Evolutionary conservation across 2,329 filamentous ascomycete species (phyloP).

Genomic region (Bipolaris sorokiniana): DNA sequence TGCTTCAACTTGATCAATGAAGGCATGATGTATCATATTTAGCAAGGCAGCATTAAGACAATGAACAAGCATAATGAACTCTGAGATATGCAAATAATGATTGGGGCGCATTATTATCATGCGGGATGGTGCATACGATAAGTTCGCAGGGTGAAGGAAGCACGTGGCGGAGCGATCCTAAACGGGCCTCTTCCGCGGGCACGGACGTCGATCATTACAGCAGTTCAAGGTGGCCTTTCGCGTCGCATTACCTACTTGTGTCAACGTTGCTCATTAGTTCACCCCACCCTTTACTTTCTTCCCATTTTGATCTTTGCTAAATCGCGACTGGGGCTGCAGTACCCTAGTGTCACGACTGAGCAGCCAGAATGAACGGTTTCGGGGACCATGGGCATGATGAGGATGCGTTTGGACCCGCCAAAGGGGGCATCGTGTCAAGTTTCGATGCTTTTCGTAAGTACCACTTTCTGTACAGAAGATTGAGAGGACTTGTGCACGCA

Average conservation of each 20-base stretch:
- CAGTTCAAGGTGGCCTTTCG: slow-evolving; percentile 48
- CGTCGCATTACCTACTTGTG: slow-evolving; percentile 16
- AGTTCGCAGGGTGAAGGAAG: not conserved
- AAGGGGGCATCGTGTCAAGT: slow-evolving; percentile 66
- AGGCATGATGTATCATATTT: slow-evolving; percentile 1
- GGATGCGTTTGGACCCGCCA: slow-evolving; percentile 77
- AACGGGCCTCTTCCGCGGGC: slow-evolving; percentile 31
- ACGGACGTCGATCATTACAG: slow-evolving; percentile 27
- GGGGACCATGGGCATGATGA: slow-evolving; percentile 72
- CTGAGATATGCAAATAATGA: not conserved
- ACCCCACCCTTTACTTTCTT: slow-evolving; percentile 17
- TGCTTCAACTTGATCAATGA: slow-evolving; percentile 4
- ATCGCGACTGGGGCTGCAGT: slow-evolving; percentile 37
- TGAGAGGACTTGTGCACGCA: not conserved
- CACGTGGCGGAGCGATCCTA: slow-evolving; percentile 21
- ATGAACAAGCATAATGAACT: slow-evolving; percentile 1
- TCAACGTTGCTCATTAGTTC: slow-evolving; percentile 29
- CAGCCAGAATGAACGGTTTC: slow-evolving; percentile 75
- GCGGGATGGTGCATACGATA: not conserved
- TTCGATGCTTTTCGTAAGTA: slow-evolving; percentile 96
- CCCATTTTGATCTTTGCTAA: slow-evolving; percentile 2
- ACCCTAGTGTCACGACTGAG: slow-evolving; percentile 28
- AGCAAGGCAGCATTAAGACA: not conserved
- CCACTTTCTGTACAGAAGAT: not conserved
- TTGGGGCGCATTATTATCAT: not conserved